Conservation (phyloP, 1,139 yeast genomes). For the Insectozyma bohioensis region DNA sequence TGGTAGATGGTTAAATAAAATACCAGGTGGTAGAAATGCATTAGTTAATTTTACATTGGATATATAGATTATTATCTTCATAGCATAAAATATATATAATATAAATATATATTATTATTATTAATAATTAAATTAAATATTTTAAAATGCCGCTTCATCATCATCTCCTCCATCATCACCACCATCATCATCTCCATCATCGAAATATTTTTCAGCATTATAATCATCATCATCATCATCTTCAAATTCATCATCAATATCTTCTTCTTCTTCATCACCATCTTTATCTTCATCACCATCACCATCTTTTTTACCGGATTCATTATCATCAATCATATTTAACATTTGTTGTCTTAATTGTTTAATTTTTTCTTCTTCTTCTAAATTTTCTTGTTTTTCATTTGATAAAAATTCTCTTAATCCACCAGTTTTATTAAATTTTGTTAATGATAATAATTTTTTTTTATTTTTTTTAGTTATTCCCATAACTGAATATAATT, state of each 20-base stretch:
- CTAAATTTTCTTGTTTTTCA: slow-evolving; percentile 18
- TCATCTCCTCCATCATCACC: slow-evolving; percentile 77
- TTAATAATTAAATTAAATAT: neutral
- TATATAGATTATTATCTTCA: slow-evolving; percentile 19
- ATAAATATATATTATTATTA: slow-evolving; percentile 1
- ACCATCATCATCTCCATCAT: slow-evolving; percentile 79
- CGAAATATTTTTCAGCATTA: slow-evolving; percentile 54
- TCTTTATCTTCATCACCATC: slow-evolving; percentile 40
- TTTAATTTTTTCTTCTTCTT: slow-evolving; percentile 32
- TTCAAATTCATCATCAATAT: slow-evolving; percentile 66
- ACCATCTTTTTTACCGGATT: slow-evolving; percentile 33
- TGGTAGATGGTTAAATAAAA: slow-evolving; percentile 71
- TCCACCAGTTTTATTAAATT: slow-evolving; percentile 49
- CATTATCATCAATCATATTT: slow-evolving; percentile 56
- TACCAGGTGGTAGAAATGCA: slow-evolving; percentile 43
- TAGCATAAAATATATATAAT: slow-evolving; percentile 33
- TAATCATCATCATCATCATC: slow-evolving; percentile 71
- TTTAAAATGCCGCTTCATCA: slow-evolving; percentile 76
- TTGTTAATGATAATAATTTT: slow-evolving; percentile 52
- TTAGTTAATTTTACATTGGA: slow-evolving; percentile 40
- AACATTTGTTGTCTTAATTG: slow-evolving; percentile 59
- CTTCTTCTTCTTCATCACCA: slow-evolving; percentile 52
- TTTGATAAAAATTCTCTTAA: slow-evolving; percentile 37
- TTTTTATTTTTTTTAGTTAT: slow-evolving; percentile 53
- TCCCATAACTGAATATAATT: slow-evolving; percentile 75